Conservation (phyloP, 768 basidiomycete genomes). For the Cyclocybe aegerita region DNA sequence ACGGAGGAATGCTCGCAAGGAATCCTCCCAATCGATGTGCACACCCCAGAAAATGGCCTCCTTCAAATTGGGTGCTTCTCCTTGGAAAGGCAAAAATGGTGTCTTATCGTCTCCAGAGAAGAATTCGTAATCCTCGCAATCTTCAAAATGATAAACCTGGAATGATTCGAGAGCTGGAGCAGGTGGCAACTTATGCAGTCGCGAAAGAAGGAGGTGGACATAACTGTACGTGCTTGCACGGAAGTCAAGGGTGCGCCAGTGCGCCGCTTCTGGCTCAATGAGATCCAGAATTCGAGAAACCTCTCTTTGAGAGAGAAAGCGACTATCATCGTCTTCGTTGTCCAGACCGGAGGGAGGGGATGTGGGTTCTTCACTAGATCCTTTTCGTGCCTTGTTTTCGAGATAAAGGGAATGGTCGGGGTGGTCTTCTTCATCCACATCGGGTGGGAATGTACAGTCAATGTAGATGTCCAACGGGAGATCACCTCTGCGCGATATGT, state of each 20-base stretch:
- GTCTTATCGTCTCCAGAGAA: conserved; percentile 41
- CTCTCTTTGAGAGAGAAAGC: conserved; percentile 31
- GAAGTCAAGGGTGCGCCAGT: conserved; percentile 54
- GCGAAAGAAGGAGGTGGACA: conserved; percentile 42
- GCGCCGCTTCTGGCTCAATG: conserved; percentile 49
- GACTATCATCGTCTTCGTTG: conserved; percentile 6
- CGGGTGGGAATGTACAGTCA: conserved; percentile 35
- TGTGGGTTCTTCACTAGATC: not conserved
- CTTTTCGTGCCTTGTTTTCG: conserved; percentile 18
- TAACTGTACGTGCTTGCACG: conserved; percentile 44
- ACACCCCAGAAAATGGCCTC: conserved; percentile 63
- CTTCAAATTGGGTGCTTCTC: conserved; percentile 52
- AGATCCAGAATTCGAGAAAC: conserved; percentile 37
- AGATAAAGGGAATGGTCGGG: conserved; percentile 21
- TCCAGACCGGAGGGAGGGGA: conserved; percentile 7
- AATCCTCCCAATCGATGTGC: conserved; percentile 63
- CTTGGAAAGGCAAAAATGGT: conserved; percentile 50
- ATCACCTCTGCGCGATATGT: conserved; percentile 53
- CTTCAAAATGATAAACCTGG: conserved; percentile 56
- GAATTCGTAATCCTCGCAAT: conserved; percentile 37
- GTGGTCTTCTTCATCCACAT: conserved; percentile 22
- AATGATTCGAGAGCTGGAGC: conserved; percentile 58
- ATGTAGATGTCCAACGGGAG: conserved; percentile 55
- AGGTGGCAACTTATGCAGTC: conserved; percentile 39
- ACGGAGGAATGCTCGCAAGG: conserved; percentile 39